Evolutionary conservation across 1,284 basidiomycete species (phyloP), one percentile per base, ranked within the genome.

Genomic region (Inonotus hispidus): DNA sequence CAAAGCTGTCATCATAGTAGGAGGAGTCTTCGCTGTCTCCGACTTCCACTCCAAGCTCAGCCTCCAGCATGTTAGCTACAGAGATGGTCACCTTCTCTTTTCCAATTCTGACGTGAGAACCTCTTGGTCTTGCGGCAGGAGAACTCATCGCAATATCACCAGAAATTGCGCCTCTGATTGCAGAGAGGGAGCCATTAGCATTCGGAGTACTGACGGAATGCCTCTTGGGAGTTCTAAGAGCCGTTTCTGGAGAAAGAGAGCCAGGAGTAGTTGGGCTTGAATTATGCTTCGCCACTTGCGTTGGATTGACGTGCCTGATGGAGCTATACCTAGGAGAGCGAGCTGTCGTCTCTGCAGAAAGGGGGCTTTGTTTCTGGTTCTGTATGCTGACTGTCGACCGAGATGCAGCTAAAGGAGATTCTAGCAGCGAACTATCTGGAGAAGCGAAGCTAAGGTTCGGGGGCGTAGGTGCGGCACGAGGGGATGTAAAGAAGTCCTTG

Each of bases 1-100:
- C 62, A 38, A 38, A 47, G 49, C 56, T 57, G 32, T 58, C 56
- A 19, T 54, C 58, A 23, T 63, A 63, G 19, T 52, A 38, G 55
- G 56, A 59, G 8, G 62, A 63, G 38, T 64, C 62, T 13, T 56
- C 56, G 25, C 58, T 59, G 27, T 61, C 59, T 13, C 63, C 59
- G n/a, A 64, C 56, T 2, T 64, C 59, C 14, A 64, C 56, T 8
- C 63, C 63, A 45, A 64, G 59, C 21, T 59, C 63, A 29, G 49
- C 25, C 37, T 64, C 59, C 39, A 64, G 49, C 14, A 58, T 54
- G 49, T 64, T 64, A 16, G 63, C 63, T 3, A 64, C 63, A 37
- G 63, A 64, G 6, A 64, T 29, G 7, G 63, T 64, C 23, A 64
- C 59, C 25, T 61, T 56, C 46, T 64, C 59, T 25, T 49, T 57